Conservation (phyloP, 305 asterid genomes). For the Fraxinus sp. region DNA sequence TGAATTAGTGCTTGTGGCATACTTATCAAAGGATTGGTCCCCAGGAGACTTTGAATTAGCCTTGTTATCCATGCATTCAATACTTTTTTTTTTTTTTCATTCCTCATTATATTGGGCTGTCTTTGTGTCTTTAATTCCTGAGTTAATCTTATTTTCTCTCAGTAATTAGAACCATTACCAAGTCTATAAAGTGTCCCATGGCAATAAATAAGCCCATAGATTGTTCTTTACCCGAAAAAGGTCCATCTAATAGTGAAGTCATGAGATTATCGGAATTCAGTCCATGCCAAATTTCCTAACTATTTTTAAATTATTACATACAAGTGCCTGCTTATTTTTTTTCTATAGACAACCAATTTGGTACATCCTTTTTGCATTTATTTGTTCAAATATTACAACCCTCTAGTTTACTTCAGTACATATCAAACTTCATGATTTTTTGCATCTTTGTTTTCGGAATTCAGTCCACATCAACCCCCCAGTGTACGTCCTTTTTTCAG, state of each 20-base stretch:
- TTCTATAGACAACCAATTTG: not conserved
- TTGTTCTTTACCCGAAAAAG: not conserved
- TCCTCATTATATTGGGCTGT: not conserved
- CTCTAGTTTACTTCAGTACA: not conserved
- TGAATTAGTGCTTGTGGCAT: not conserved
- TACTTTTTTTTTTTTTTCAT: not conserved
- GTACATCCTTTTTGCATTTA: not conserved
- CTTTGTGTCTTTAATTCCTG: not conserved
- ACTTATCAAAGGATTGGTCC: not conserved
- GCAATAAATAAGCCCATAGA: not conserved
- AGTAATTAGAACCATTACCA: not conserved
- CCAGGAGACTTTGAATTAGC: not conserved
- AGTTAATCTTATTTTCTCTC: not conserved
- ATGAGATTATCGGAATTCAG: not conserved
- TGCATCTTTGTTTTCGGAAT: not conserved
- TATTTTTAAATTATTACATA: not conserved
- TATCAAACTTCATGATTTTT: not conserved
- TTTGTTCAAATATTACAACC: not conserved
- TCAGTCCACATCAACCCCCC: constrained; percentile 6
- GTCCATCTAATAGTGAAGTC: not conserved
- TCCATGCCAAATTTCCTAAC: not conserved
- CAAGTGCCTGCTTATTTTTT: not conserved
- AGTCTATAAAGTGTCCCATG: not conserved
- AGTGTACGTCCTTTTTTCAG: not conserved
- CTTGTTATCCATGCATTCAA: not conserved